These are phyloP conservation scores for Leptomonas pyrrhocoris DNA, from an alignment of 208 protist genomes.

Conservation along the genomic window DNA sequence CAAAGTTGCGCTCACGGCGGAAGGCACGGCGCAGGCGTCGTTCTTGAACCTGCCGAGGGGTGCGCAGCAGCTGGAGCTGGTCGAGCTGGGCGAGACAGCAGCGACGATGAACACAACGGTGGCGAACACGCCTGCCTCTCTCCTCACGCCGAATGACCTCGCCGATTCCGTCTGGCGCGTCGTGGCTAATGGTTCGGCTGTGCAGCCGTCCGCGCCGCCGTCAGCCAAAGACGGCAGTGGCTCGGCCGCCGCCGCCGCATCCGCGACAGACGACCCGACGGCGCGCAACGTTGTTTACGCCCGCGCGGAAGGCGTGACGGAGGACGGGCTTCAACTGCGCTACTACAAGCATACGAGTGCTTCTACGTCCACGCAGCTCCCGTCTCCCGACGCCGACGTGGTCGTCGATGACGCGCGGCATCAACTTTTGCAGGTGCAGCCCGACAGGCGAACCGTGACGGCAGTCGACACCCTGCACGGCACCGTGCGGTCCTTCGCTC, in stretches of 20 bases:
- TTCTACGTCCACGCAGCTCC: not conserved
- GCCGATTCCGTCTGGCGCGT: constrained; percentile 26
- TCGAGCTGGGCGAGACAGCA: constrained; percentile 5
- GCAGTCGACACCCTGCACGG: constrained; percentile 27
- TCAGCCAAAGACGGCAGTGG: not conserved
- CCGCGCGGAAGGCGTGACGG: constrained; percentile 22
- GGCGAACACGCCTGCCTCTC: not conserved
- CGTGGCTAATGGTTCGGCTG: not conserved
- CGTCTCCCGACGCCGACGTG: not conserved
- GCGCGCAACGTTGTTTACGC: constrained; percentile 26
- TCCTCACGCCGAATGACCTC: constrained; percentile 16
- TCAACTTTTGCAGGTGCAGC: constrained; percentile 33
- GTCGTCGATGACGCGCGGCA: constrained; percentile 43
- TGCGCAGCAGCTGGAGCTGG: constrained; percentile 20
- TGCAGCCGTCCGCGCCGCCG: not conserved
- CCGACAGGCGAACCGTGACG: constrained; percentile 12
- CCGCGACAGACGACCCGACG: constrained; percentile 9
- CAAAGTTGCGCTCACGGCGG: constrained; percentile 14
- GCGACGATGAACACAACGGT: not conserved
- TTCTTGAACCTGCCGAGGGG: constrained; percentile 18
- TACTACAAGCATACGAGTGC: constrained; percentile 17
- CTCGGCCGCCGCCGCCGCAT: not conserved
- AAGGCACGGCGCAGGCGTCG: constrained; percentile 16
- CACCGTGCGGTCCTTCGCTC: constrained; percentile 22
- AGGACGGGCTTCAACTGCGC: constrained; percentile 28